Percentiles rank a stretch among this genome's conserved stretches.
Conservation (phyloP, 2,329 filamentous ascomycete species). For the Aspergillus ruber region DNA sequence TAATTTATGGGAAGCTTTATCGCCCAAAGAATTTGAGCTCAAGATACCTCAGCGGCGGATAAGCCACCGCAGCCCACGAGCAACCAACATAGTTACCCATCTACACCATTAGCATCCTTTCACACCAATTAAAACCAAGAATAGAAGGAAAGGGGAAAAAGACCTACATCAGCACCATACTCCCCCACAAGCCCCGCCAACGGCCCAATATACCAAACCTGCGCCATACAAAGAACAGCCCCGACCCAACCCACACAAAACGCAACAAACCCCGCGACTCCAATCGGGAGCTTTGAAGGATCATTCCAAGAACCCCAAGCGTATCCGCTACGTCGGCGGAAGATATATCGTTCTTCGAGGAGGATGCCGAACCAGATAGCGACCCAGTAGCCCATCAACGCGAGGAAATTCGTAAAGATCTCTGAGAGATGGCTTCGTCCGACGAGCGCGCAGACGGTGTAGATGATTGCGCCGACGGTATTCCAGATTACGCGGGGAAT, state of each 20-base stretch:
- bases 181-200: conserved; percentile 53
- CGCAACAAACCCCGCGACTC: conserved; percentile 54
- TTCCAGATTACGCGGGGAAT: conserved; percentile 62
- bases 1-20: conserved; percentile 16
- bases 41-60: conserved; percentile 47
- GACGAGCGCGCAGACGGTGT: conserved; percentile 58
- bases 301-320: conserved; percentile 59
- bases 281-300: conserved; percentile 53
- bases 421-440: conserved; percentile 55
- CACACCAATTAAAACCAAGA: conserved; percentile 1
- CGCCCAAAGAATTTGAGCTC: conserved; percentile 47
- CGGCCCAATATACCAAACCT: conserved; percentile 63
- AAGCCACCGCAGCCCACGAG: conserved; percentile 53
- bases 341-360: conserved; percentile 54
- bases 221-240: conserved; percentile 61
- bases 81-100: conserved; percentile 58
- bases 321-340: conserved; percentile 48
- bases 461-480: conserved; percentile 55
- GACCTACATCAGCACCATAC: conserved; percentile 51
- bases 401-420: conserved; percentile 64
- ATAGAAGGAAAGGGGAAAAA: background rate
- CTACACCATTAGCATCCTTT: conserved; percentile 10
- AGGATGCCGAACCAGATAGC: conserved; percentile 59
- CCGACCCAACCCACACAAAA: conserved; percentile 62
- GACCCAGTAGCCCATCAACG: conserved; percentile 66